Conservation (phyloP, 129 eudicot genomes). For the Sambucus nigra region DNA sequence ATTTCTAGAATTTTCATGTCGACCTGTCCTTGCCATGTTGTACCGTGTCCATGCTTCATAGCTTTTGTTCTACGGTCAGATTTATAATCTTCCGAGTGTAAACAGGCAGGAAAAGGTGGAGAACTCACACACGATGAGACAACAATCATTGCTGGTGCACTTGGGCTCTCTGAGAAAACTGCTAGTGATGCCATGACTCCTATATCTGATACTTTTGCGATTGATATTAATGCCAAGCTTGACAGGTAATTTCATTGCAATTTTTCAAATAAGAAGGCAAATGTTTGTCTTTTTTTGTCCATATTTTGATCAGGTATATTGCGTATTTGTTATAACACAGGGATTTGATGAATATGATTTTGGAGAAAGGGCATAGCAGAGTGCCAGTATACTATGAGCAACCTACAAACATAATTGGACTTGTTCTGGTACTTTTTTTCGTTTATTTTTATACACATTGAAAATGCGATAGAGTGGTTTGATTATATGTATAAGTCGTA, state of each 20-base stretch:
- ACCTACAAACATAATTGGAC: constrained; percentile 61
- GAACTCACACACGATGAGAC: constrained; percentile 96
- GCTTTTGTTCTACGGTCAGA: too few species aligned
- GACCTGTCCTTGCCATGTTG: too few species aligned
- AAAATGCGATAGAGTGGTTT: too few species aligned
- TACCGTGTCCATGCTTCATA: too few species aligned
- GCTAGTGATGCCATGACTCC: constrained; percentile 99
- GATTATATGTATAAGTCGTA: too few species aligned
- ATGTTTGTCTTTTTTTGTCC: background rate
- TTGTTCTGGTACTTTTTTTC: constrained; percentile 40
- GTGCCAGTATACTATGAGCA: constrained; percentile 70
- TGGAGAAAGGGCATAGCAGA: constrained; percentile 80
- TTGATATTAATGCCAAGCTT: constrained; percentile 80
- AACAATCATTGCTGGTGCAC: constrained; percentile 94
- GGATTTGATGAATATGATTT: constrained; percentile 40
- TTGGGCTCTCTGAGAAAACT: constrained; percentile 75
- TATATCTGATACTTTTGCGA: constrained; percentile 63
- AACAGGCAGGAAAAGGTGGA: constrained; percentile 95
- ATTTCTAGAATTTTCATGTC: too few species aligned
- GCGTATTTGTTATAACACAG: constrained; percentile 16
- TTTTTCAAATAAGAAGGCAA: background rate
- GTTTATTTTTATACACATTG: too few species aligned
- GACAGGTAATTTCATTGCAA: constrained; percentile 51
- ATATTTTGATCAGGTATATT: background rate
- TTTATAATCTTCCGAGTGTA: background rate